Conservation (phyloP, 2,329 filamentous ascomycete genomes). For the Alternaria sp. region DNA sequence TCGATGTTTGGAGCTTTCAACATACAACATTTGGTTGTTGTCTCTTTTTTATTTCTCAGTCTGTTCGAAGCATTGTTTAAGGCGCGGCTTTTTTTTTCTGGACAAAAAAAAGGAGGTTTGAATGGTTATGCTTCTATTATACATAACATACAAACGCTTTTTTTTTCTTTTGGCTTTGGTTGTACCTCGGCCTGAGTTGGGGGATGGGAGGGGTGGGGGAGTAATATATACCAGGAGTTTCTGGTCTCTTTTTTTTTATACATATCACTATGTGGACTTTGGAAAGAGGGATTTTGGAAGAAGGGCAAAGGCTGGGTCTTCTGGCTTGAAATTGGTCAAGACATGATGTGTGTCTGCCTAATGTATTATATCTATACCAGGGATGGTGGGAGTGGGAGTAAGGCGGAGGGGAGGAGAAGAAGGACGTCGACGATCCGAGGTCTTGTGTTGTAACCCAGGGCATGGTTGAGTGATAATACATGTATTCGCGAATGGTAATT, state of each 20-base stretch:
- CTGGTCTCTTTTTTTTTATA: background rate
- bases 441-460: too few species aligned
- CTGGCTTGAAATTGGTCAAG: background rate
- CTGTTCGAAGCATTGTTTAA: background rate
- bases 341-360: background rate
- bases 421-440: too few species aligned
- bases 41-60: background rate
- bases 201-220: too few species aligned
- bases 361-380: background rate
- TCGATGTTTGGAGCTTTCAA: too few species aligned
- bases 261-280: background rate
- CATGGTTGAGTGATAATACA: too few species aligned
- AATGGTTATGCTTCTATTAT: background rate
- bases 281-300: background rate
- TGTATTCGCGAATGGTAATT: too few species aligned
- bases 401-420: too few species aligned
- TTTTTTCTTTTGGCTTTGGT: background rate
- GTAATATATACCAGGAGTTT: background rate
- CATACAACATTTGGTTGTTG: background rate
- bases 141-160: background rate
- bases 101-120: background rate
- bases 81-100: too few species aligned
- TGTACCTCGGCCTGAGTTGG: background rate
- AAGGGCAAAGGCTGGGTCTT: background rate
- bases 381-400: background rate